Evolutionary conservation across 2,329 filamentous ascomycete genomes (phyloP).

Genomic region (Paraconiothyrium brasiliense): DNA sequence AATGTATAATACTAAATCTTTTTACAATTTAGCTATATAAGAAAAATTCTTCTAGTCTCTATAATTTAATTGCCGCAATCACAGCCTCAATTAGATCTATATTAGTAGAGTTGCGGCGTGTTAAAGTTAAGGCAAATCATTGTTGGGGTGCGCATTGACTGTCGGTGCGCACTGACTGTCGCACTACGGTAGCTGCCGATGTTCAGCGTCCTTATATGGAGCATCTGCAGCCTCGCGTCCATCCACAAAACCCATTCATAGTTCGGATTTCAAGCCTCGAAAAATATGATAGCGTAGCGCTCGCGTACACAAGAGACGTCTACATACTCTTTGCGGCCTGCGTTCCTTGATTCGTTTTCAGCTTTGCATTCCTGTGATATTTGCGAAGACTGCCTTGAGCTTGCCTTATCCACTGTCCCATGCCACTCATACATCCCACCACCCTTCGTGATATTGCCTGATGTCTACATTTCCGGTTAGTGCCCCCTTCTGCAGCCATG

Average conservation of each 20-base stretch:
- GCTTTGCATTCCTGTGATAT: not conserved
- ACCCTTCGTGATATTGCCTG: constrained; percentile 69
- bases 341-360: not conserved
- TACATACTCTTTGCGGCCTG: not conserved
- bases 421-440: constrained; percentile 53
- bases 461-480: constrained; percentile 64
- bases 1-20: no score
- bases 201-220: not conserved
- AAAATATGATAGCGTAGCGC: not conserved
- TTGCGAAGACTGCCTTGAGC: not conserved
- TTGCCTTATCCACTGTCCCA: not conserved
- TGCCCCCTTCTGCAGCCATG: constrained; percentile 62
- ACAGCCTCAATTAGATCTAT: no score
- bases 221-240: not conserved
- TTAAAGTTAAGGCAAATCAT: no score
- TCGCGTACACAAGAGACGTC: not conserved
- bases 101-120: no score
- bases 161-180: no score
- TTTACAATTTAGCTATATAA: no score
- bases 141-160: no score
- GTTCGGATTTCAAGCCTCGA: not conserved
- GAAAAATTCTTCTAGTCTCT: no score
- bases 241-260: not conserved
- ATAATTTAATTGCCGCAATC: no score
- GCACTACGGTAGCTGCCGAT: not conserved